phyloP scores from a whole-genome alignment of 2,329 filamentous ascomycete species.

The Talaromyces sp. region DNA sequence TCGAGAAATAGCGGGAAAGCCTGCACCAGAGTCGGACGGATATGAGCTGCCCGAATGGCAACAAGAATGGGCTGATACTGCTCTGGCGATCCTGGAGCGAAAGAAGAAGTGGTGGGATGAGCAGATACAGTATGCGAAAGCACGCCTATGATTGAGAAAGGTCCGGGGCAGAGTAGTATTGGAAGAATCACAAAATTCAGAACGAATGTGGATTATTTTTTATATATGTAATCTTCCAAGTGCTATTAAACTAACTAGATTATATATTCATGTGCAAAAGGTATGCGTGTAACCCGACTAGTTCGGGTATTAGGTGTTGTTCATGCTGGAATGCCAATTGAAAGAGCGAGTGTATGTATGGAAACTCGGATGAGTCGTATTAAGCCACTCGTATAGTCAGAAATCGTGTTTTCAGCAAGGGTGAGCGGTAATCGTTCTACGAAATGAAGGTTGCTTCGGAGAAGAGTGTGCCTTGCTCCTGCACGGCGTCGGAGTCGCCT shows the following conservation, averaged over 20 bases:
- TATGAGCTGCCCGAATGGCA: constrained; percentile 34
- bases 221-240: not conserved
- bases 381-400: not conserved
- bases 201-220: not conserved
- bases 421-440: not conserved
- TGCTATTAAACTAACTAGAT: not conserved
- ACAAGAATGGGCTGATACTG: constrained; percentile 24
- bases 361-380: not conserved
- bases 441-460: not conserved
- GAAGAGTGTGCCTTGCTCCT: not conserved
- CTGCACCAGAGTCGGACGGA: constrained; percentile 29
- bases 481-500: not conserved
- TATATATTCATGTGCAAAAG: not conserved
- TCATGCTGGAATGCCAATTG: not conserved
- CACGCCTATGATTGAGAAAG: not conserved
- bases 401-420: not conserved
- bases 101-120: not conserved
- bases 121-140: not conserved
- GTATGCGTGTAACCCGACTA: not conserved
- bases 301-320: not conserved
- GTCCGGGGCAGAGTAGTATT: not conserved
- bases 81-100: not conserved
- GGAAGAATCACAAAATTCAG: not conserved
- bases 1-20: constrained; percentile 33
- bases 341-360: not conserved